phyloP scores from a whole-genome alignment of 371 early-diverging fungal genomes.

The Mucor mucedo region DNA sequence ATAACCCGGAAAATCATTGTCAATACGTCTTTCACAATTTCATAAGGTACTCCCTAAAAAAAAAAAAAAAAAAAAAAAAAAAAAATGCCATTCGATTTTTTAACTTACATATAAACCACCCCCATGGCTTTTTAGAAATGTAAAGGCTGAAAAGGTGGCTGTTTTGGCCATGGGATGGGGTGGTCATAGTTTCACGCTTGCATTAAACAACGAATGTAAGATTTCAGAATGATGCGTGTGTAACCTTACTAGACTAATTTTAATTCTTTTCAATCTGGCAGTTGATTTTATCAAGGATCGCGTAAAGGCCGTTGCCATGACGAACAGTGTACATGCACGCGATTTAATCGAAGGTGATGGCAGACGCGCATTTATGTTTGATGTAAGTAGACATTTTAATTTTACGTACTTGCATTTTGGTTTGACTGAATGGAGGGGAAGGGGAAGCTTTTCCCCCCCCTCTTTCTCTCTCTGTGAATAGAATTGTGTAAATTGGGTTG shows the following conservation, averaged over 20 bases:
- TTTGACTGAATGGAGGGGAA: too few species aligned
- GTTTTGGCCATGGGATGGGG: constrained; percentile 49
- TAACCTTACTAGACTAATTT: background rate
- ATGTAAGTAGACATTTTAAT: constrained; percentile 27
- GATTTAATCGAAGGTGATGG: constrained; percentile 33
- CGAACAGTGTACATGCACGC: constrained; percentile 39
- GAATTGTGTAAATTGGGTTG: constrained; percentile 41
- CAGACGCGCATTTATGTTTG: constrained; percentile 41
- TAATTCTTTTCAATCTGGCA: constrained; percentile 7
- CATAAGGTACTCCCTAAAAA: constrained; percentile 30
- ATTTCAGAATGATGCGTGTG: background rate
- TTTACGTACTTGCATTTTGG: constrained; percentile 8
- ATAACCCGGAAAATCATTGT: constrained; percentile 46
- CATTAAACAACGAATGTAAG: constrained; percentile 46
- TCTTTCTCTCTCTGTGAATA: background rate
- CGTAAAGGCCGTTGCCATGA: constrained; percentile 39
- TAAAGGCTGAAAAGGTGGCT: constrained; percentile 35
- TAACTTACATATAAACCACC: background rate
- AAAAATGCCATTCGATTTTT: too few species aligned
- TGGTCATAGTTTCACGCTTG: constrained; percentile 36
- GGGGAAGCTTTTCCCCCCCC: too few species aligned
- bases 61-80: too few species aligned
- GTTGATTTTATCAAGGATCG: constrained; percentile 41
- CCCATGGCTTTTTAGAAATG: constrained; percentile 20
- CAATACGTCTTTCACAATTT: constrained; percentile 46